Conservation (phyloP, 108 stramenopile genomes). For the Nitzschia sp. region DNA sequence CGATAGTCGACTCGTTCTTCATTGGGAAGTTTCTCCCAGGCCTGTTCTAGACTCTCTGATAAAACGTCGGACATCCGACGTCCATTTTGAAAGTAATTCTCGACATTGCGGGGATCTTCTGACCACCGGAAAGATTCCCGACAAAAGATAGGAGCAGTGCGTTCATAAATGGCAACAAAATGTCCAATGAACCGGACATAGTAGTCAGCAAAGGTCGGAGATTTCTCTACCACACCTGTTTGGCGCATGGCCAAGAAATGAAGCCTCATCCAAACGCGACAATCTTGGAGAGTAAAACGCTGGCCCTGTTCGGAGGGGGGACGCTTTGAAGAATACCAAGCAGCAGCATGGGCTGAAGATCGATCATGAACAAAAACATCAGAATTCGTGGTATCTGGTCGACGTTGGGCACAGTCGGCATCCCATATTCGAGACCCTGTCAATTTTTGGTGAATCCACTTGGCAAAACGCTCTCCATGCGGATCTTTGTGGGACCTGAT, state of each 20-base stretch:
- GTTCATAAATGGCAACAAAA: constrained; percentile 68
- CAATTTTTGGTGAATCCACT: constrained; percentile 75
- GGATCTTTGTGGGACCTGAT: constrained; percentile 64
- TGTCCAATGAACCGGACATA: constrained; percentile 76
- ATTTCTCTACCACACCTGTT: constrained; percentile 37
- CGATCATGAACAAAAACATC: constrained; percentile 56
- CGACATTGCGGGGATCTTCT: constrained; percentile 45
- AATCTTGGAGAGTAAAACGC: constrained; percentile 64
- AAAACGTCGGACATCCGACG: constrained; percentile 56
- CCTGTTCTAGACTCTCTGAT: constrained; percentile 33
- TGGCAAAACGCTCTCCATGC: constrained; percentile 63
- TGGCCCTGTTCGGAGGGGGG: constrained; percentile 45
- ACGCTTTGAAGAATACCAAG: constrained; percentile 67
- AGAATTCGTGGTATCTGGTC: background rate
- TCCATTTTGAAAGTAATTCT: constrained; percentile 46
- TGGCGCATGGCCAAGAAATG: constrained; percentile 73
- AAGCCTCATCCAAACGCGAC: constrained; percentile 74
- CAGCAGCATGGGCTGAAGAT: constrained; percentile 67
- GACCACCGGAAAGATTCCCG: constrained; percentile 69
- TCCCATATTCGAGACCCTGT: constrained; percentile 62
- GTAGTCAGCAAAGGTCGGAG: constrained; percentile 64
- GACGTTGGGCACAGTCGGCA: constrained; percentile 42
- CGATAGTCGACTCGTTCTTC: constrained; percentile 39
- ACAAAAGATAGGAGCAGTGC: constrained; percentile 53
- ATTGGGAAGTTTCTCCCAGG: constrained; percentile 33